These are phyloP conservation scores for Stevia rebaudiana DNA, from an alignment of 140 eudicot genomes.

Conservation along the genomic window DNA sequence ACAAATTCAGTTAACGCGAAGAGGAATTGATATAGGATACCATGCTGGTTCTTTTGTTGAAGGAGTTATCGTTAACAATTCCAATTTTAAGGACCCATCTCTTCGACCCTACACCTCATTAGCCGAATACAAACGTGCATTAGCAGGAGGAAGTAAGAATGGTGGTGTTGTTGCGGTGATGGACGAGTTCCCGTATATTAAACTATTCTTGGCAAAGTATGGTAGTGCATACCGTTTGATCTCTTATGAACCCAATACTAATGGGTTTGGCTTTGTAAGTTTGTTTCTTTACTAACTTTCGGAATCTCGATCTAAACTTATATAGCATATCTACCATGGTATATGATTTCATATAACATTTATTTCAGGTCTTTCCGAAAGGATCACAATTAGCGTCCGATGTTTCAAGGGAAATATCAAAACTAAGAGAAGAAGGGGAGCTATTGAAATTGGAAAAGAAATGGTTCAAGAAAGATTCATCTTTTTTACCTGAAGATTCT, in stretches of 20 bases:
- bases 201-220: slow-evolving; percentile 13
- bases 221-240: slow-evolving; percentile 11
- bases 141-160: slow-evolving; percentile 15
- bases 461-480: slow-evolving; percentile 15
- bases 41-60: slow-evolving; percentile 15
- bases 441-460: slow-evolving; percentile 11
- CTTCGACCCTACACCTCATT: not conserved
- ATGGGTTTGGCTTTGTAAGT: slow-evolving; percentile 26
- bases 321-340: too few species aligned
- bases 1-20: slow-evolving; percentile 9
- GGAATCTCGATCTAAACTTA: too few species aligned
- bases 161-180: slow-evolving; percentile 11
- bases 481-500: slow-evolving; percentile 3
- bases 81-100: slow-evolving; percentile 5
- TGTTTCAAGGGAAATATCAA: slow-evolving; percentile 10
- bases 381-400: slow-evolving; percentile 6
- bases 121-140: slow-evolving; percentile 3
- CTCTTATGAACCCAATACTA: slow-evolving; percentile 16
- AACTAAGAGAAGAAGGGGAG: slow-evolving; percentile 14
- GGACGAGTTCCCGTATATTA: slow-evolving; percentile 17
- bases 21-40: slow-evolving; percentile 14
- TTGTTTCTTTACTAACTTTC: not conserved
- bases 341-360: too few species aligned
- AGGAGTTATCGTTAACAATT: slow-evolving; percentile 13
- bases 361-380: slow-evolving; percentile 5